Conservation (phyloP, 176 grass and related monocot genomes). For the Lolium perenne region DNA sequence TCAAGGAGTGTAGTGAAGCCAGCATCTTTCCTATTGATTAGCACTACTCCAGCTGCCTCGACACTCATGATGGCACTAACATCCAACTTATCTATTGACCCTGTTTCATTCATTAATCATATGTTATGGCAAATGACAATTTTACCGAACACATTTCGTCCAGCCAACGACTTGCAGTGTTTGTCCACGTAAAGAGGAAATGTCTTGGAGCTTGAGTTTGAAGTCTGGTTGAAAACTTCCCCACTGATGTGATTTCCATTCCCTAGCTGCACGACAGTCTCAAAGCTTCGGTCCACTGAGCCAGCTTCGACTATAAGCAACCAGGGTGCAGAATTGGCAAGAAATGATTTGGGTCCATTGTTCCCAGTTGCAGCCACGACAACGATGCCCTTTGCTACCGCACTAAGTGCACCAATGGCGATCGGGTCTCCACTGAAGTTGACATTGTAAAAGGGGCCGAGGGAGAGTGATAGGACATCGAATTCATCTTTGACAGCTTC, state of each 20-base stretch:
- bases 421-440: slow-evolving; percentile 28
- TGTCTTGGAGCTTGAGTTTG: background rate
- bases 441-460: slow-evolving; percentile 28
- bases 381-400: too few species aligned
- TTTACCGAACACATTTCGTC: background rate
- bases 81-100: background rate
- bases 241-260: background rate
- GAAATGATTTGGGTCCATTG: too few species aligned
- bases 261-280: background rate
- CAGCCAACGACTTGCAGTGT: background rate
- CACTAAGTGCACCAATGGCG: too few species aligned
- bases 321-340: slow-evolving; percentile 40
- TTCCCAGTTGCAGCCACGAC: too few species aligned
- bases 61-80: background rate
- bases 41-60: background rate
- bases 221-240: background rate
- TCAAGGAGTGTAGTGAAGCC: slow-evolving; percentile 3
- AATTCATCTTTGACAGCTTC: slow-evolving; percentile 51
- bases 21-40: background rate
- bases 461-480: slow-evolving; percentile 61
- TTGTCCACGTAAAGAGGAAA: background rate
- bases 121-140: slow-evolving; percentile 21
- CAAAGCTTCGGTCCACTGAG: background rate
- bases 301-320: slow-evolving; percentile 56
- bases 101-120: background rate